These are phyloP conservation scores for Rhynchosporium agropyri DNA, from an alignment of 2,329 filamentous ascomycete genomes.

Conservation along the genomic window DNA sequence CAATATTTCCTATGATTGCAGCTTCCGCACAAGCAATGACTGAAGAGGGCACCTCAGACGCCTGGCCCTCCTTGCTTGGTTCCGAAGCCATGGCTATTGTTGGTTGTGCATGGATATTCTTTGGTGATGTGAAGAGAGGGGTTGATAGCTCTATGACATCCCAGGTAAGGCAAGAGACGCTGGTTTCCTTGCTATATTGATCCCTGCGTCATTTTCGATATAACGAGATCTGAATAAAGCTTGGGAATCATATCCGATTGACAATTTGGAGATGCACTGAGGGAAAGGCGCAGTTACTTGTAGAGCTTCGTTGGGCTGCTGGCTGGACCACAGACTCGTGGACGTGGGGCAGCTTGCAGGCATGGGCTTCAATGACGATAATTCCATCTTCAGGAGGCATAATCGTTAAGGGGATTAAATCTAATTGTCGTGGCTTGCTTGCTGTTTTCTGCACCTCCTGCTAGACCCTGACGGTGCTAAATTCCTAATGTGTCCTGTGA, in stretches of 20 bases:
- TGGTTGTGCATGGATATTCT: background rate
- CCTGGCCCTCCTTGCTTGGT: slow-evolving; percentile 15
- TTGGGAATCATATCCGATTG: too few relatives aligned
- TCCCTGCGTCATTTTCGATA: too few relatives aligned
- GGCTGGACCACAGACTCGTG: too few relatives aligned
- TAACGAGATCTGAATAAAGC: background rate
- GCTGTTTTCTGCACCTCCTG: background rate
- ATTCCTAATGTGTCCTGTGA: background rate
- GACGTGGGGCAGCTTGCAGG: too few relatives aligned
- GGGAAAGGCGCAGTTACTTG: too few relatives aligned
- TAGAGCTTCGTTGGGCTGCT: too few relatives aligned
- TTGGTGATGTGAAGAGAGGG: background rate
- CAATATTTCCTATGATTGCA: slow-evolving; percentile 39
- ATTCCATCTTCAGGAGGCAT: too few relatives aligned
- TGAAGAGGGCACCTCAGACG: slow-evolving; percentile 29
- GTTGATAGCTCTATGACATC: background rate
- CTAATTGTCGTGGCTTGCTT: slow-evolving; percentile 1
- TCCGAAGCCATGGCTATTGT: slow-evolving; percentile 22
- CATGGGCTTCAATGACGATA: background rate
- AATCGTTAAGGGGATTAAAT: background rate
- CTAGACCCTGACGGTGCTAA: background rate
- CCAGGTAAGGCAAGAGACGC: too few relatives aligned
- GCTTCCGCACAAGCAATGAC: slow-evolving; percentile 42
- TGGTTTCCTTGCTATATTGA: too few relatives aligned
- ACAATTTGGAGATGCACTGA: too few relatives aligned